phyloP scores from a whole-genome alignment of 2,329 filamentous ascomycete genomes.

The Blumeria hordei region DNA sequence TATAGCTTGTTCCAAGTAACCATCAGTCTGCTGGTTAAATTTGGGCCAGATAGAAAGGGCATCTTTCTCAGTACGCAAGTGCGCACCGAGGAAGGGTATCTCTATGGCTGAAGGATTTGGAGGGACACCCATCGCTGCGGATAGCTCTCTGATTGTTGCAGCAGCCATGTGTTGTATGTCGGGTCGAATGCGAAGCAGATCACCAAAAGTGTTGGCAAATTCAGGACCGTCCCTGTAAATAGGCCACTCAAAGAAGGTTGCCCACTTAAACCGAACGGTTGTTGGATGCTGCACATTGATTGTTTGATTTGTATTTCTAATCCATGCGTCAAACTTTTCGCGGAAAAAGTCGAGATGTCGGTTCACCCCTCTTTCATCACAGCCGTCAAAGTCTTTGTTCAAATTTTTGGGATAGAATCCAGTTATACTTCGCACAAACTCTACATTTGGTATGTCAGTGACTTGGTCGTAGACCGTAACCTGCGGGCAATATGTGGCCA shows the following conservation, averaged over 20 bases:
- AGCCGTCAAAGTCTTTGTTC: constrained; percentile 8
- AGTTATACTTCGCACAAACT: constrained; percentile 16
- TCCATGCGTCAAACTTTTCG: constrained; percentile 10
- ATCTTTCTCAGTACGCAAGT: constrained; percentile 24
- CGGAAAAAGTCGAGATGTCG: constrained; percentile 11
- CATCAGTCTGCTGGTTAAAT: constrained; percentile 19
- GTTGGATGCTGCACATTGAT: constrained; percentile 6
- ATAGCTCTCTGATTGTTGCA: constrained; percentile 12
- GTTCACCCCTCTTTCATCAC: constrained; percentile 9
- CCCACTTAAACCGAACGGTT: constrained; percentile 10
- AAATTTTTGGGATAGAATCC: constrained; percentile 16
- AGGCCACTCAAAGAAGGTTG: constrained; percentile 19
- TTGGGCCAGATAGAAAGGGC: constrained; percentile 22
- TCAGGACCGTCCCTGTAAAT: constrained; percentile 23
- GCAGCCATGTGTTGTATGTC: constrained; percentile 20
- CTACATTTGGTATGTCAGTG: constrained; percentile 17
- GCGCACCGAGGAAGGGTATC: constrained; percentile 17
- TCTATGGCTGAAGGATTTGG: constrained; percentile 3
- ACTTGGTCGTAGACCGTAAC: constrained; percentile 19
- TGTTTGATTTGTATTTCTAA: constrained; percentile 5
- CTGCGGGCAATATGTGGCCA: constrained; percentile 19
- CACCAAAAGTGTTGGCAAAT: constrained; percentile 21
- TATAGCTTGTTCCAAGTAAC: constrained; percentile 17
- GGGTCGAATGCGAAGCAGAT: constrained; percentile 18
- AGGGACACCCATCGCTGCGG: constrained; percentile 15